phyloP scores from a whole-genome alignment of 371 early-diverging fungal genomes.

The Zychaea mexicana region DNA sequence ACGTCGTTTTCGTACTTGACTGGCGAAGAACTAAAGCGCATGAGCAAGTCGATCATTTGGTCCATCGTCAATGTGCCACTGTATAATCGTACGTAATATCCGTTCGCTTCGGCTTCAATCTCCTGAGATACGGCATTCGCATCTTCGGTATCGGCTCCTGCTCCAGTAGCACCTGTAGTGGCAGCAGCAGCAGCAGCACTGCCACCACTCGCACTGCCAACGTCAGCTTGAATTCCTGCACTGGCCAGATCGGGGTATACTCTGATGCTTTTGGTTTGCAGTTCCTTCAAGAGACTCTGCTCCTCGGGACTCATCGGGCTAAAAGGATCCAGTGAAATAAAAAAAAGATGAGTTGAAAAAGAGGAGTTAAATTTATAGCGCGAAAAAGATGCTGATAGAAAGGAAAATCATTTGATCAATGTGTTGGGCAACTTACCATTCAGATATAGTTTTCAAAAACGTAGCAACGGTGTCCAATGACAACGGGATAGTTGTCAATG shows the following conservation, averaged over 20 bases:
- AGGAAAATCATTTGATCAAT: neutral
- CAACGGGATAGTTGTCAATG: constrained; percentile 58
- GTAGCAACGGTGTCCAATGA: constrained; percentile 70
- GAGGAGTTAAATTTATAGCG: no score
- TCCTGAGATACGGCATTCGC: neutral
- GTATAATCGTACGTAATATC: constrained; percentile 79
- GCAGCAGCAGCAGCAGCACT: neutral
- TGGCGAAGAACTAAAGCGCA: constrained; percentile 70
- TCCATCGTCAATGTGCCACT: constrained; percentile 73
- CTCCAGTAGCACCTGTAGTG: neutral
- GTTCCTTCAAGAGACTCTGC: constrained; percentile 58
- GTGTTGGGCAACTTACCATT: constrained; percentile 39
- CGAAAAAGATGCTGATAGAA: no score
- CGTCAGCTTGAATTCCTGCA: neutral
- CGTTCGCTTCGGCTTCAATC: constrained; percentile 79
- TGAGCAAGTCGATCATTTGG: constrained; percentile 75
- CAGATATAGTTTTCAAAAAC: constrained; percentile 70
- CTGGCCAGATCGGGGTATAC: constrained; percentile 56
- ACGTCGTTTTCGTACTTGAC: constrained; percentile 74
- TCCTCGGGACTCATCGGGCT: constrained; percentile 66
- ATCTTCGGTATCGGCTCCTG: neutral
- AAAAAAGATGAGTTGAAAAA: neutral
- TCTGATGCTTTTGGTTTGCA: constrained; percentile 62
- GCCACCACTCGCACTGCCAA: neutral
- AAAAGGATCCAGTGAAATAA: neutral